Conservation (phyloP, 441 rosid species). For the Dalechampia spathulata region DNA sequence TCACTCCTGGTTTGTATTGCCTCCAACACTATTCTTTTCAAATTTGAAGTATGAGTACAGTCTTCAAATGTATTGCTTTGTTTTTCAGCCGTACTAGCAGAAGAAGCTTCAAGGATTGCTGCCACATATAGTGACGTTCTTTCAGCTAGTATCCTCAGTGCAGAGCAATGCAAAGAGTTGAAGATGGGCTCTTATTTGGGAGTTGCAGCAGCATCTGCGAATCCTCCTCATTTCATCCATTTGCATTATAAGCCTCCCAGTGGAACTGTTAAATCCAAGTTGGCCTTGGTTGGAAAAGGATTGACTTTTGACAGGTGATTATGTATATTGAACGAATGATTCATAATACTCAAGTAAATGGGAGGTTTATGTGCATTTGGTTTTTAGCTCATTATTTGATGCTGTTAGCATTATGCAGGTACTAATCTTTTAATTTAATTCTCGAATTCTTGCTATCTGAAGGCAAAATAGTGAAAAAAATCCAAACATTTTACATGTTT, state of each 20-base stretch:
- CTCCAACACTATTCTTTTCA: neutral
- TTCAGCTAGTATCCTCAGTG: constrained; percentile 65
- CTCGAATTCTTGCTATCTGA: no score
- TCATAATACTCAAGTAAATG: no score
- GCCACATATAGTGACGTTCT: constrained; percentile 60
- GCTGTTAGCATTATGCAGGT: neutral
- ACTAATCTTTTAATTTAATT: no score
- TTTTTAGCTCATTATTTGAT: neutral
- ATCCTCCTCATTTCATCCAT: constrained; percentile 78
- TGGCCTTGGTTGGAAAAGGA: constrained; percentile 89
- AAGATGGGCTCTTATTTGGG: constrained; percentile 92
- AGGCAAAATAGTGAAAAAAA: no score
- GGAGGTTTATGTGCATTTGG: no score
- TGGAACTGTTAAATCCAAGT: constrained; percentile 68
- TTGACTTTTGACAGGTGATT: constrained; percentile 87
- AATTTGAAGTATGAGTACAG: neutral
- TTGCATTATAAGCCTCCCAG: constrained; percentile 67
- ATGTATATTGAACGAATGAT: neutral
- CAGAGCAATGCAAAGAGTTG: constrained; percentile 73
- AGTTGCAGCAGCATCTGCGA: constrained; percentile 86
- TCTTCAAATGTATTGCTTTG: neutral
- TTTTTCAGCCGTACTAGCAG: constrained; percentile 68
- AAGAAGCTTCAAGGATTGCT: constrained; percentile 80
- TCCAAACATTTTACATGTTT: no score
- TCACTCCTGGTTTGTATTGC: constrained; percentile 65